A percentile compares a stretch with the other conserved stretches of the same genome.
Conservation (phyloP, 2,329 filamentous ascomycete species). For the Neonectria ditissima region DNA sequence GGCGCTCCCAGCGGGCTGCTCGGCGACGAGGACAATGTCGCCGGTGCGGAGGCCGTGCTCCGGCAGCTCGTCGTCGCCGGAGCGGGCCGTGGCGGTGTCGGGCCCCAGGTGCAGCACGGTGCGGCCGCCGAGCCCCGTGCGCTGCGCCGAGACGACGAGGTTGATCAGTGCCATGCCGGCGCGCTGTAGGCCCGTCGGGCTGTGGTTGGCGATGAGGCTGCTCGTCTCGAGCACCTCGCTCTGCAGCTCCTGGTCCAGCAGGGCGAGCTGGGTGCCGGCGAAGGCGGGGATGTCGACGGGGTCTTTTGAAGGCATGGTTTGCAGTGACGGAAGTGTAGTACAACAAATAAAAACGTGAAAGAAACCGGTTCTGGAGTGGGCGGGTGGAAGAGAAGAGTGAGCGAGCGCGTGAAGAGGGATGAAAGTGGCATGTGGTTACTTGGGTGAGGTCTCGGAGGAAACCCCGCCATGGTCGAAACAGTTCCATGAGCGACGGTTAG, state of each 20-base stretch:
- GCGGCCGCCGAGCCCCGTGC: slow-evolving; percentile 92
- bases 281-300: slow-evolving; percentile 75
- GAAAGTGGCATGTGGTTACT: slow-evolving; percentile 32
- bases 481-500: neutral
- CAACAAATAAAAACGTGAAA: neutral
- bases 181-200: slow-evolving; percentile 76
- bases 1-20: slow-evolving; percentile 78
- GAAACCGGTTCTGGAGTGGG: slow-evolving; percentile 4
- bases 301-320: slow-evolving; percentile 52
- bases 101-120: slow-evolving; percentile 84
- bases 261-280: slow-evolving; percentile 75
- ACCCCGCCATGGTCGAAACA: slow-evolving; percentile 38
- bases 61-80: slow-evolving; percentile 67
- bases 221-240: slow-evolving; percentile 79
- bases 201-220: slow-evolving; percentile 73
- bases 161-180: slow-evolving; percentile 85
- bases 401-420: slow-evolving; percentile 18
- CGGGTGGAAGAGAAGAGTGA: neutral
- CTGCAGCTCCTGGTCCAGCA: slow-evolving; percentile 78
- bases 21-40: slow-evolving; percentile 81
- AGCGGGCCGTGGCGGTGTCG: slow-evolving; percentile 74
- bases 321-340: neutral
- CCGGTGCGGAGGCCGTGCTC: slow-evolving; percentile 82
- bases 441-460: slow-evolving; percentile 22
- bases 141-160: slow-evolving; percentile 77